Conservation (phyloP, 495 filamentous ascomycete genomes). For the Penicillium cosmopolitanum region DNA sequence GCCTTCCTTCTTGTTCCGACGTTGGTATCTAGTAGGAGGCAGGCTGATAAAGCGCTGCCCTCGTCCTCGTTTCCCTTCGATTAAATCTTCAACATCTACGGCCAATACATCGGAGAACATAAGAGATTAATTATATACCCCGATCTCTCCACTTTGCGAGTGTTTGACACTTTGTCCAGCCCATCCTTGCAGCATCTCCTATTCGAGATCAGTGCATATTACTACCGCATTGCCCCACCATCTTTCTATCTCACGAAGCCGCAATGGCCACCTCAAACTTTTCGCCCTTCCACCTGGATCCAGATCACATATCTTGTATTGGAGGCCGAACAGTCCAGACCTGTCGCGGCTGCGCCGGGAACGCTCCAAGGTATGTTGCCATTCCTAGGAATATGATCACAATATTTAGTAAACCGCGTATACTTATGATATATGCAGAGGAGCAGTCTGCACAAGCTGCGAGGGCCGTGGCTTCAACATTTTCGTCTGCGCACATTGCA, state of each 20-base stretch:
- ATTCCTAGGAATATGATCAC: neutral
- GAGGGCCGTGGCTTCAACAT: conserved; percentile 43
- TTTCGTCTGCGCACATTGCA: conserved; percentile 42
- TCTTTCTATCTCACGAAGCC: neutral
- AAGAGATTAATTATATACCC: neutral
- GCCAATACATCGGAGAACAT: neutral
- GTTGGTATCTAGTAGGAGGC: conserved; percentile 4
- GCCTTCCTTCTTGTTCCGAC: conserved; percentile 19
- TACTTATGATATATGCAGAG: conserved; percentile 20
- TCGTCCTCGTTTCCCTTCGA: neutral
- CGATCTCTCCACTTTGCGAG: neutral
- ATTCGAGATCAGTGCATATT: conserved; percentile 6
- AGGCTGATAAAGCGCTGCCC: conserved; percentile 10
- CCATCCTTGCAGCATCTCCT: conserved; percentile 9
- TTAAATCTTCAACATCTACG: neutral
- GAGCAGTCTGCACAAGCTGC: conserved; percentile 38
- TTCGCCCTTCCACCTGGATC: conserved; percentile 34
- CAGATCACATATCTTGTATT: conserved; percentile 41
- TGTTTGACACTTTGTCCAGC: neutral
- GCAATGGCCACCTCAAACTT: conserved; percentile 29
- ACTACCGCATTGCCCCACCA: conserved; percentile 1
- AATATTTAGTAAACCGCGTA: conserved; percentile 1
- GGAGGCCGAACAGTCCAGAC: conserved; percentile 42
- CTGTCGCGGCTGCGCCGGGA: conserved; percentile 43
- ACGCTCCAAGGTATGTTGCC: conserved; percentile 41